Conservation (phyloP, 106 monocot genomes). For the Cymbidium sinense region DNA sequence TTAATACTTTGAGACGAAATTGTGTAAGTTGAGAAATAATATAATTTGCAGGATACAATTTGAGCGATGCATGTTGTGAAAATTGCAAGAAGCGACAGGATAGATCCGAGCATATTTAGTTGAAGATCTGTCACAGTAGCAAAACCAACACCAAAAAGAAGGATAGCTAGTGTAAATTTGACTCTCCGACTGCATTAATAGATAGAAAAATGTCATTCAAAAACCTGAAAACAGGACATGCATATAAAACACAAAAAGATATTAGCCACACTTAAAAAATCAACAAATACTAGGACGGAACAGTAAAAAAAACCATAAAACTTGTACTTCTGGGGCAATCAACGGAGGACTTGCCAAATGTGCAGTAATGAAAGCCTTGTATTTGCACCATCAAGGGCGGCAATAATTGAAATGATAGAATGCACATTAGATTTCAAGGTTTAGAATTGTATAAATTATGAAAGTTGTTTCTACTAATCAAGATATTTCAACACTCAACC, state of each 20-base stretch:
- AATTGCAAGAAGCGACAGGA: slow-evolving; percentile 59
- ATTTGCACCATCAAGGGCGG: neutral
- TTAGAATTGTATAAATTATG: neutral
- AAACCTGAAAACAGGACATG: neutral
- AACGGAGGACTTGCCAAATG: neutral
- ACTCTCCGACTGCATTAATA: slow-evolving; percentile 50
- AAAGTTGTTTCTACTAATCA: neutral
- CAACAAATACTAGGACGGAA: neutral
- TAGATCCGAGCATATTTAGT: slow-evolving; percentile 53
- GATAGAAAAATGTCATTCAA: neutral
- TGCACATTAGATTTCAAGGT: neutral
- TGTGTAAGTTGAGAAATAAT: neutral
- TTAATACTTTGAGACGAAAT: neutral
- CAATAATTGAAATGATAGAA: neutral
- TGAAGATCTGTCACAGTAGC: slow-evolving; percentile 74
- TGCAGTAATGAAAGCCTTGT: neutral
- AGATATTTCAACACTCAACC: neutral
- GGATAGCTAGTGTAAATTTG: slow-evolving; percentile 44
- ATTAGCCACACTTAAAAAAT: neutral
- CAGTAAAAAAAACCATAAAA: neutral
- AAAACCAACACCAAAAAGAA: slow-evolving; percentile 68
- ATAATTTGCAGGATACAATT: slow-evolving; percentile 58
- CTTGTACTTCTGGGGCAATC: neutral
- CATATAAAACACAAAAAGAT: slow-evolving; percentile 3
- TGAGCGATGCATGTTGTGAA: slow-evolving; percentile 70